Base-by-base conservation (phyloP, 345 rosid species). In the Cochlearia excelsa region DNA sequence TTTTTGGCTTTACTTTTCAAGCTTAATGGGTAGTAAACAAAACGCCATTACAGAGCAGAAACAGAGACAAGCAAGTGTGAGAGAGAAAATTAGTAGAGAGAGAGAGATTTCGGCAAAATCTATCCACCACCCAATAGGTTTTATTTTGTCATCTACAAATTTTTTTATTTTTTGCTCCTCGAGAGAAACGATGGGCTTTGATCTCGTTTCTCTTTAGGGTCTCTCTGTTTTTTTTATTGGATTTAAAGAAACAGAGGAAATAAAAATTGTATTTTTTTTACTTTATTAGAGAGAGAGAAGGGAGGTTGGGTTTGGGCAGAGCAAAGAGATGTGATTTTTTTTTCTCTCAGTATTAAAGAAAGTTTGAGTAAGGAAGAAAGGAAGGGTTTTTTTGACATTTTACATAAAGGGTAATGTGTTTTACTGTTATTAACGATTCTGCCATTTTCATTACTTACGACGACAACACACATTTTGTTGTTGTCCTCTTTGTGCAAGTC, bases 41-140 rank as follows among this genome's bases (percentile, higher is more conserved):
- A 63, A 57, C 59, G 50, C 72, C 82, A 79, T 80, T 74, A 66
- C 72, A 68, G 77, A 73, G 69, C 40, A 62, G 33, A 72, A 66
- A 72, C 65, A 60, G 26, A 44, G 2, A 26, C 41, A 56, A 55
- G 16, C 7, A 46, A 61, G 43, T 10, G n/a, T n/a, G n/a, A n/a
- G n/a, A n/a, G n/a, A n/a, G n/a, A n/a, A n/a, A n/a, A n/a, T n/a
- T n/a, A n/a, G n/a, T n/a, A n/a, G n/a, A n/a, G 5, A 31, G 46
- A 31, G 33, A 46, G 57, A 50, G 54, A 79, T 61, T 79, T 37
- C 59, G 23, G 52, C 48, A 50, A 43, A 69, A 63, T 57, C 30
- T 30, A 33, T 44, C 35, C 30, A 9, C 30, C 39, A 9, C 35
- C 63, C 74, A 48, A 69, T 69, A 56, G 68, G 57, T 55, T n/a